Percentiles rank a stretch among this genome's conserved stretches.
These are phyloP conservation scores for Insectozyma bohioensis DNA, from an alignment of 1,139 yeast genomes.

Conservation along the genomic window DNA sequence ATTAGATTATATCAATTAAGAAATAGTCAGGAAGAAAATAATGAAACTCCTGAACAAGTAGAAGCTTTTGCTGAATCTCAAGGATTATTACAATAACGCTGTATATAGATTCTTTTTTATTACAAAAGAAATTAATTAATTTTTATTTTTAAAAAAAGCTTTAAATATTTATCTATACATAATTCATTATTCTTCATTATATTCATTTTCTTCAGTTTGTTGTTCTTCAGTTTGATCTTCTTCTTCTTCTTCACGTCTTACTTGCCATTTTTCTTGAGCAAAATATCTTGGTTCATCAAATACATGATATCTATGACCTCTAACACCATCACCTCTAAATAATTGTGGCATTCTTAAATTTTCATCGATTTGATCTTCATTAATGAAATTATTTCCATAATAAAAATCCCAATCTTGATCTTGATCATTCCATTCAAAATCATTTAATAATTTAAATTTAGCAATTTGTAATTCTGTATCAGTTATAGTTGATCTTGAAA, in stretches of 20 bases:
- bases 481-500: slow-evolving; percentile 89
- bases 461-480: slow-evolving; percentile 97
- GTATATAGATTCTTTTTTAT: slow-evolving; percentile 3
- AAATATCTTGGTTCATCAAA: slow-evolving; percentile 88
- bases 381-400: slow-evolving; percentile 56
- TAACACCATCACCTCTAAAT: slow-evolving; percentile 89
- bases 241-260: slow-evolving; percentile 3
- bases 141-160: no score
- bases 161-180: slow-evolving; percentile 1
- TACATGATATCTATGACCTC: slow-evolving; percentile 93
- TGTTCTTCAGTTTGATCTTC: no score
- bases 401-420: slow-evolving; percentile 45
- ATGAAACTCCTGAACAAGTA: slow-evolving; percentile 4
- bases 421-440: slow-evolving; percentile 35
- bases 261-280: slow-evolving; percentile 25
- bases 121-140: no score
- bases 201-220: neutral
- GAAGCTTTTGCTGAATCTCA: slow-evolving; percentile 11
- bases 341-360: slow-evolving; percentile 76
- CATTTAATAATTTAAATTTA: slow-evolving; percentile 68
- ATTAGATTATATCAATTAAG: slow-evolving; percentile 24
- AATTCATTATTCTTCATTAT: slow-evolving; percentile 1
- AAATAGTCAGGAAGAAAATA: slow-evolving; percentile 11
- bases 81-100: slow-evolving; percentile 10
- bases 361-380: slow-evolving; percentile 57